These are phyloP conservation scores for Polygonum maritimum DNA, from an alignment of 148 eudicot species.

Conservation along the genomic window DNA sequence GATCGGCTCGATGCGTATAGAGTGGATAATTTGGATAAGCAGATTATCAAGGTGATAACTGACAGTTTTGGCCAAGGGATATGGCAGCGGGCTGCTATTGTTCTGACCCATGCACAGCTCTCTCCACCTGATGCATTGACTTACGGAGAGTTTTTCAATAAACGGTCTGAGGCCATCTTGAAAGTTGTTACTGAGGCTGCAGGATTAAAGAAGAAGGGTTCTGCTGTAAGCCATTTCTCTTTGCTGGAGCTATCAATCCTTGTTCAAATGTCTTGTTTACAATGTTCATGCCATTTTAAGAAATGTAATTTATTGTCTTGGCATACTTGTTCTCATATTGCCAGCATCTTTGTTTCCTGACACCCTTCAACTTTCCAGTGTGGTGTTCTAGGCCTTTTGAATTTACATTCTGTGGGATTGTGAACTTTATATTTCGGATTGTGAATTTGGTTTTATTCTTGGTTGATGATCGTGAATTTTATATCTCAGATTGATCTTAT, in stretches of 20 bases:
- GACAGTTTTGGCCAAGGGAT: constrained; percentile 79
- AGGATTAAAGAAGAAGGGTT: constrained; percentile 44
- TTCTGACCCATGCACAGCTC: constrained; percentile 93
- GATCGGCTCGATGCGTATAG: constrained; percentile 91
- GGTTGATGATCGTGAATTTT: not conserved
- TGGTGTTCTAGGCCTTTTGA: not conserved
- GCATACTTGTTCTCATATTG: not conserved
- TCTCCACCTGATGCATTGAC: constrained; percentile 93
- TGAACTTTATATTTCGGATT: not conserved
- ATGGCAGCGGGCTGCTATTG: constrained; percentile 76
- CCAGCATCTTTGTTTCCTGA: not conserved
- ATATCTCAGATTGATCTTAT: not conserved
- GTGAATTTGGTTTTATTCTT: not conserved
- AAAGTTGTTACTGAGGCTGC: constrained; percentile 71
- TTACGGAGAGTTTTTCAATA: constrained; percentile 66
- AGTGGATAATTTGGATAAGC: constrained; percentile 89
- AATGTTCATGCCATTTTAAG: not conserved
- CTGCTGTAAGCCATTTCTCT: constrained; percentile 24
- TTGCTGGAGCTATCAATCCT: not conserved
- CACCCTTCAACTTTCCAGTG: not conserved
- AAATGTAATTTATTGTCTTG: not conserved
- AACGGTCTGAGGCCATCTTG: constrained; percentile 75
- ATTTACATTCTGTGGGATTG: not conserved
- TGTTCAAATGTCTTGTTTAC: not conserved
- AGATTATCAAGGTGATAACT: constrained; percentile 73